Base-by-base conservation (phyloP, 495 filamentous ascomycete species). In the Neurospora sublineolata region DNA sequence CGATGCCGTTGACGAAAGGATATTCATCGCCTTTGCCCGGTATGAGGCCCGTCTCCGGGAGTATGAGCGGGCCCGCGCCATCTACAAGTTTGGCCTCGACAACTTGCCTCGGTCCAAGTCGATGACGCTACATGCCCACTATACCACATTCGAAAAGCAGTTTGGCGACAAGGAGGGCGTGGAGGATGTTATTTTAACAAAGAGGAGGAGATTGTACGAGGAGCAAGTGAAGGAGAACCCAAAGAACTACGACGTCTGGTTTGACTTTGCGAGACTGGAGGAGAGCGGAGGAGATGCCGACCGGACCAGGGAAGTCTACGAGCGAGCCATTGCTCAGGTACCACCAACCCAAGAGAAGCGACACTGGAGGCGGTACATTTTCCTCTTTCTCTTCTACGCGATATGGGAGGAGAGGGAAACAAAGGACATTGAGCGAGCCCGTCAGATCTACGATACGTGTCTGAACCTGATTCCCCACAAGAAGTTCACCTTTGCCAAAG, bases 131-230 rank as follows among this genome's bases (percentile, higher is more conserved):
- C 94, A 99, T 80, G 93, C 94, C 78, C 87, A 93, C 36, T 98
- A 97, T 80, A 98, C 96, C 0, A 94, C 91, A 0, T 99, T 99
- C 74, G 96, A 98, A 80, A 99, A 99, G 83, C 95, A 99, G 76
- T 98, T 92, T 76, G 95, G 95, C 72, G 94, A 98, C 78, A 88
- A 87, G 38, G 92, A 97, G 77, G 95, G 96, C 16, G 93, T 98
- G 5, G 96, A 99, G 77, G 92, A 97, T 76, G 95, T 98, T 12
- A 92, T 99, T 40, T 76, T 97, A 4, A 92, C 93, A n/a, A 99
- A 99, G 76, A 87, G 95, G 72, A 82, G 95, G 72, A 90, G 97
- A n/a, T 90, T 94, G 58, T 99, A 97, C 79, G 93, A 97, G 81
- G 93, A 97, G 74, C 91, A 94, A 75, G 87, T 97, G 74, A 94